Percentiles rank a stretch among this genome's conserved stretches.
phyloP scores from a whole-genome alignment of 2,329 filamentous ascomycete species.

The Mycocentrospora acerina region DNA sequence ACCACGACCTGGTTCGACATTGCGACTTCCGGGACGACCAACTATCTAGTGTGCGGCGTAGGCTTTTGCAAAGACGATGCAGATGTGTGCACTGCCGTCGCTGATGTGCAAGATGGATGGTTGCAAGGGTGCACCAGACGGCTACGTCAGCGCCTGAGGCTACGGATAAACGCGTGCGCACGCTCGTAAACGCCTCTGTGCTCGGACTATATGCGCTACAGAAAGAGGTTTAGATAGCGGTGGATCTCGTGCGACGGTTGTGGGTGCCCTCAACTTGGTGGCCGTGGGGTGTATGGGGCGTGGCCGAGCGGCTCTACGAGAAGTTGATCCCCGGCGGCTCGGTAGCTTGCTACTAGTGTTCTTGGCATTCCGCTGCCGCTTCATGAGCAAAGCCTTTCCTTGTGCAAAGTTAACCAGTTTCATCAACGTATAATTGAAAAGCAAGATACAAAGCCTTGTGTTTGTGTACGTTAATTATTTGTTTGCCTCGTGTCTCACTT shows the following conservation, averaged over 20 bases:
- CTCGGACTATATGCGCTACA: constrained; percentile 22
- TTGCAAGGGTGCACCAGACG: constrained; percentile 19
- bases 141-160: constrained; percentile 33
- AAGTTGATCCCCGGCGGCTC: constrained; percentile 7
- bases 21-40: constrained; percentile 16
- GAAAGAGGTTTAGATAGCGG: constrained; percentile 22
- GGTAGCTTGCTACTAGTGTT: neutral
- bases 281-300: constrained; percentile 35
- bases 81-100: constrained; percentile 21
- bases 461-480: too few species aligned
- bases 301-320: constrained; percentile 2
- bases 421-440: too few species aligned
- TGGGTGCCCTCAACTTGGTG: constrained; percentile 32
- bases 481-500: too few species aligned
- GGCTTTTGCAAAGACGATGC: constrained; percentile 13
- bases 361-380: constrained; percentile 9
- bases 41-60: constrained; percentile 19
- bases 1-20: constrained; percentile 45
- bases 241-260: constrained; percentile 35
- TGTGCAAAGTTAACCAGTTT: too few species aligned
- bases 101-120: constrained; percentile 19
- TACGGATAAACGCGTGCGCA: constrained; percentile 24
- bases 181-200: constrained; percentile 29
- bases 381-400: too few species aligned
- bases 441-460: too few species aligned